Conservation (phyloP, 1,284 basidiomycete genomes). For the Paramarasmius palmivorus region DNA sequence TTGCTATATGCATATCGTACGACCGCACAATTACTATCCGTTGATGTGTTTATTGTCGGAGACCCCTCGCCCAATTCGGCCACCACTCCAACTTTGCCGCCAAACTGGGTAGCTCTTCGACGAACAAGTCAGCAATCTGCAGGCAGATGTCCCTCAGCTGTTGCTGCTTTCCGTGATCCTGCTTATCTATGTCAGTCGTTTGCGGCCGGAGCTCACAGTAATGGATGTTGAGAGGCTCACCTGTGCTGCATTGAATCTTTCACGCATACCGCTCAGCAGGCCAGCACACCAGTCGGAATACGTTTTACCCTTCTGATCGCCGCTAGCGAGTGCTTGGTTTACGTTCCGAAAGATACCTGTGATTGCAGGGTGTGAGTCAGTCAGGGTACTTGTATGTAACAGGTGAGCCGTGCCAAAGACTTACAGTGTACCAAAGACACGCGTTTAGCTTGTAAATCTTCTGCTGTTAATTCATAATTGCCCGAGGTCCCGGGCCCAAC, state of each 20-base stretch:
- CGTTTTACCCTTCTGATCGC: not conserved
- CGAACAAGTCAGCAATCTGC: too few species aligned
- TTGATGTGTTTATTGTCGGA: too few species aligned
- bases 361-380: not conserved
- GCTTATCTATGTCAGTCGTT: too few species aligned
- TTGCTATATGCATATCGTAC: too few species aligned
- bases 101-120: too few species aligned
- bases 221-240: not conserved
- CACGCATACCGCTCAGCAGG: not conserved
- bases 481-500: constrained; percentile 14
- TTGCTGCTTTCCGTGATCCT: too few species aligned
- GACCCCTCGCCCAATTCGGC: too few species aligned
- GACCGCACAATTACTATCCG: too few species aligned
- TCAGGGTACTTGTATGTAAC: not conserved
- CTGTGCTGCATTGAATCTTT: not conserved
- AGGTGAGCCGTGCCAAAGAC: not conserved
- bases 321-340: not conserved
- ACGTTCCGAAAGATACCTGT: constrained; percentile 1
- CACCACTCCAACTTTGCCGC: too few species aligned
- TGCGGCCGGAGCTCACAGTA: not conserved
- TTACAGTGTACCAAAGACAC: constrained; percentile 29
- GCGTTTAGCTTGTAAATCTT: constrained; percentile 25
- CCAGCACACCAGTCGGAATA: constrained; percentile 1
- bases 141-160: too few species aligned
- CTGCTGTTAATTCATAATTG: constrained; percentile 22